Percentiles rank a stretch among this genome's conserved stretches.
Evolutionary conservation across 1,284 basidiomycete species (phyloP).

Genomic region (Trametes sp.): DNA sequence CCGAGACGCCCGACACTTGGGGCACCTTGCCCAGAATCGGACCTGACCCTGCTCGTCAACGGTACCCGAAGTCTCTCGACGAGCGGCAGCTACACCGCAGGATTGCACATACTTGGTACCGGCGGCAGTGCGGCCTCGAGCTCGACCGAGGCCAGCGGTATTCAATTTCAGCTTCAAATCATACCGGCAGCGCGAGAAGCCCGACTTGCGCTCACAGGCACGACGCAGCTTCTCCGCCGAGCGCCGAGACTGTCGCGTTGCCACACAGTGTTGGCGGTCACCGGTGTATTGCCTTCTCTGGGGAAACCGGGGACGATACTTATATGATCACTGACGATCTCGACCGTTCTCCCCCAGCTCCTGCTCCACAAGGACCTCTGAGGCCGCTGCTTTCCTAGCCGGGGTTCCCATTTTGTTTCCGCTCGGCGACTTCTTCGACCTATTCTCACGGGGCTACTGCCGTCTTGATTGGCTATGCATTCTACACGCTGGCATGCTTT

Average conservation of each 20-base stretch:
- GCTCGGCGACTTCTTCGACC: background rate
- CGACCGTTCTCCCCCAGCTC: background rate
- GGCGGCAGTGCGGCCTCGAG: too few relatives aligned
- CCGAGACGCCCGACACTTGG: too few relatives aligned
- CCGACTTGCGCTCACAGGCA: background rate
- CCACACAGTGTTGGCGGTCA: background rate
- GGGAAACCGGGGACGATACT: background rate
- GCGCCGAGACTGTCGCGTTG: background rate
- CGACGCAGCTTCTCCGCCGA: background rate
- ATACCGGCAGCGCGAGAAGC: background rate
- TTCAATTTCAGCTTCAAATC: background rate
- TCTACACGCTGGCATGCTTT: background rate
- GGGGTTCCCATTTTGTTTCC: background rate
- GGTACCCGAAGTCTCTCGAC: too few relatives aligned
- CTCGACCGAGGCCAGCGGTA: too few relatives aligned
- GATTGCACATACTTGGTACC: too few relatives aligned
- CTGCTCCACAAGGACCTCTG: background rate
- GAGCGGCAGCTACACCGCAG: too few relatives aligned
- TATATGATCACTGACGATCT: background rate
- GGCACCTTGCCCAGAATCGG: too few relatives aligned
- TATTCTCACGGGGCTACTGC: background rate
- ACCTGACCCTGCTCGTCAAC: too few relatives aligned
- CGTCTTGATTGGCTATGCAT: background rate
- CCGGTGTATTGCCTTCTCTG: background rate
- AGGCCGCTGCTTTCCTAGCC: background rate